Evolutionary conservation across 169 alveolate species (phyloP), one percentile per base, ranked within the genome.

Genomic region (Sarcocystis neurona): DNA sequence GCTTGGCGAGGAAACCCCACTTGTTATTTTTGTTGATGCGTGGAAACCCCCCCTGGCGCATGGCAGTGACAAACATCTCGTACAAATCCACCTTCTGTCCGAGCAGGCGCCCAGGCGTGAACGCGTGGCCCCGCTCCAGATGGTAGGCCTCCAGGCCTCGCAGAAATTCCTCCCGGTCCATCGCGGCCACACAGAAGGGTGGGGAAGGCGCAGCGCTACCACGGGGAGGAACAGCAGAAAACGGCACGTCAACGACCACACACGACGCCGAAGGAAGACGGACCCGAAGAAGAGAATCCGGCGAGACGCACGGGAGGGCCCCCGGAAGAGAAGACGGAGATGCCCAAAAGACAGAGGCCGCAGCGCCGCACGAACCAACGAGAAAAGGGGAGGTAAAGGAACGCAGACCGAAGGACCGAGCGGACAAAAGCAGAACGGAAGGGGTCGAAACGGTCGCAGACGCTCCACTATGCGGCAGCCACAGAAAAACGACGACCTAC

Each of bases 31-130:
- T 88, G 84, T 88, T 88, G 48, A 88, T 46, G 4, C 92, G 79
- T 8, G 92, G 92, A 53, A 88, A 88, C 48, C 92, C 92, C 10
- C 92, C 92, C 72, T 88, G 92, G 50, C 48, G 39, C 92, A 88
- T 88, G 37, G 92, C 89, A 8, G 56, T 46, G 43, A 84, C 10
- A 66, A 84, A 84, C 89, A 84, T 84, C 3, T 84, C 89, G 70
- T 84, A 84, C 41, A 84, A 32, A 44, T 84, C 89, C 8, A 84
- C 82, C 75, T 63, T 63, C 43, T 63, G 75, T 43, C 89, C 89
- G 20, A 84, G 63, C 50, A 84, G 70, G 15, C 66, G 89, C 23
- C 77, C 89, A 1, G 89, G 89, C 63, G 27, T 50, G 34, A 56
- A 50, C 48, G 89, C 32, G 50, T 84, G 89, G 43, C 89, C 89